Evolutionary conservation across 495 filamentous ascomycete species (phyloP), one percentile per base, ranked within the genome.

Genomic region (Parachaetomium inaequale): DNA sequence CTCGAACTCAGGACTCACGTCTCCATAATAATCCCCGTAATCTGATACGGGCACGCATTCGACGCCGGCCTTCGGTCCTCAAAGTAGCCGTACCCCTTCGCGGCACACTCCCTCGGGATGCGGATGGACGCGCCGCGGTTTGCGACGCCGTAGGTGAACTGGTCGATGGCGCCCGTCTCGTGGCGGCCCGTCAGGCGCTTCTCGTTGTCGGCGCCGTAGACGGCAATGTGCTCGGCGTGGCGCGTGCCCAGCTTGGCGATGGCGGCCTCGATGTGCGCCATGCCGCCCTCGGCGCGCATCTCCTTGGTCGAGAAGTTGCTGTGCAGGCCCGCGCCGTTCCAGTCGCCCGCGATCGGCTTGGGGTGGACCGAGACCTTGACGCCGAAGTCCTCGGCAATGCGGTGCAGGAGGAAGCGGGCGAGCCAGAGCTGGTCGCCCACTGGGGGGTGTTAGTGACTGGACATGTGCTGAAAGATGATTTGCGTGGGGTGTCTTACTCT

Each of bases 291-390:
- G 19, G 59, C 29, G 34, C 94, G 91, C 82, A 91, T 98, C 66
- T 85, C 84, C 75, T 84, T 84, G 70, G 89, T 91, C 42, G 90
- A 95, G 72, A 96, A 92, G 83, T 97, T 80, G 87, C 81, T 88
- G 87, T 98, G 94, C 45, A 98, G 91, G 81, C 94, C 94, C 63
- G 94, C 93, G 76, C 94, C 95, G 84, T 98, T 98, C 94, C 94
- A 98, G 81, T 97, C 92, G 75, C 94, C 94, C 63, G 92, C 90
- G 76, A 98, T 96, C 67, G 94, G 95, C 88, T 98, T 98, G 72
- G 94, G 94, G 72, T 92, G 85, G 80, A 98, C 90, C 47, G 94
- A 95, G 65, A 98, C 91, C 84, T 92, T 91, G 78, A 87, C 91
- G 76, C 94, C 94, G 73, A 96, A 97, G 72, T 97, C 94, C 74